Conservation (phyloP, 1,284 basidiomycete genomes). For the Termitomyces sp. region DNA sequence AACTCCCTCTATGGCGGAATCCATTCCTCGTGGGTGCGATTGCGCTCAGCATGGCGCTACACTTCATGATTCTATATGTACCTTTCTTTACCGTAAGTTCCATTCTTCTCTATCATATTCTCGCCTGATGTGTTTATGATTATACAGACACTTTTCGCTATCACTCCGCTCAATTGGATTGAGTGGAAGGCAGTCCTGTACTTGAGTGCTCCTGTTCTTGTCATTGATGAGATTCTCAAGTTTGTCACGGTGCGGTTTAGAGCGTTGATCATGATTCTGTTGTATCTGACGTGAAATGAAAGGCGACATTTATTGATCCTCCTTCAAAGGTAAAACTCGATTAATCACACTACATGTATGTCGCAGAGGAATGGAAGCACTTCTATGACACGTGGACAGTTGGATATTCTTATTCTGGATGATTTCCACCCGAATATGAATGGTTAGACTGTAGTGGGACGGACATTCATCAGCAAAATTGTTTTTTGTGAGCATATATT, state of each 20-base stretch:
- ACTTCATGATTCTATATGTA: slow-evolving; percentile 93
- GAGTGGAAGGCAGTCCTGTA: slow-evolving; percentile 96
- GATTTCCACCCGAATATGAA: neutral
- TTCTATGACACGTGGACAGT: neutral
- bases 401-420: neutral
- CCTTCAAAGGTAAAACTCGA: slow-evolving; percentile 15
- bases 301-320: slow-evolving; percentile 14
- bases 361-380: slow-evolving; percentile 1
- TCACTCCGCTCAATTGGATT: slow-evolving; percentile 83
- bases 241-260: slow-evolving; percentile 61
- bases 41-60: slow-evolving; percentile 83
- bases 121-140: slow-evolving; percentile 9
- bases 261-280: neutral
- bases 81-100: slow-evolving; percentile 84
- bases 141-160: slow-evolving; percentile 78
- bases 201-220: slow-evolving; percentile 84
- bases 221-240: slow-evolving; percentile 92
- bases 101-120: neutral
- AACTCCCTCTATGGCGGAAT: slow-evolving; percentile 91
- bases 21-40: slow-evolving; percentile 88
- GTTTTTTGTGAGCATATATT: neutral
- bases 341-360: slow-evolving; percentile 8
- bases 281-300: neutral
- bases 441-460: neutral
- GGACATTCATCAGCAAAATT: neutral